Evolutionary conservation across 2,329 filamentous ascomycete species (phyloP).

Genomic region (Neonectria faginata): DNA sequence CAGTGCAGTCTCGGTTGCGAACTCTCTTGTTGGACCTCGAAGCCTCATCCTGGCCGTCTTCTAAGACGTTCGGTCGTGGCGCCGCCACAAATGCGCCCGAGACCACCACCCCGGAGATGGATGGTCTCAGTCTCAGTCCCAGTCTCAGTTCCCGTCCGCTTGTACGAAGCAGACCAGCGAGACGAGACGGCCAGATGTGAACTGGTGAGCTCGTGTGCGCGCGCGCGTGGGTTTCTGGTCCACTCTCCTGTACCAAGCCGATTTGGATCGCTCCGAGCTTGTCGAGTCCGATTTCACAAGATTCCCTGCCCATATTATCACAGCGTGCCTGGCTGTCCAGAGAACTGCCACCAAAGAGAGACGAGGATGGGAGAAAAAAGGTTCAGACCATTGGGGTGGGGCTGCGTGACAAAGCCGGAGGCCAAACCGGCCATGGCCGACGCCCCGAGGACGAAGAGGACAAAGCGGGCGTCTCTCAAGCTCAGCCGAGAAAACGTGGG

Average conservation of each 20-base stretch:
- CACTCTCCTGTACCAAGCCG: constrained; percentile 3
- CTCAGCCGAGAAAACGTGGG: constrained; percentile 12
- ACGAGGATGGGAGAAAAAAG: constrained; percentile 11
- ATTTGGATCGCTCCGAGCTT: constrained; percentile 2
- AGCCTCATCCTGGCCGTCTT: constrained; percentile 30
- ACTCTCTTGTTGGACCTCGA: constrained; percentile 35
- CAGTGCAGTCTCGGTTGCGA: constrained; percentile 23
- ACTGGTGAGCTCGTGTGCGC: neutral
- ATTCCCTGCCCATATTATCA: constrained; percentile 11
- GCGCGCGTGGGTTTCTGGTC: neutral
- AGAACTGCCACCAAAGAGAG: neutral
- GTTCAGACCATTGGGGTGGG: constrained; percentile 18
- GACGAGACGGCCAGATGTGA: neutral
- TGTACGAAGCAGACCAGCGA: neutral
- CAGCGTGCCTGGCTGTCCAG: neutral
- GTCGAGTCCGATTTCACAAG: constrained; percentile 6
- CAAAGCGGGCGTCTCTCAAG: constrained; percentile 23
- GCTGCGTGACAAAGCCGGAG: constrained; percentile 19
- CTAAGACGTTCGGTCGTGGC: constrained; percentile 43
- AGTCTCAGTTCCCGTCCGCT: constrained; percentile 3
- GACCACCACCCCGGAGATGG: constrained; percentile 26
- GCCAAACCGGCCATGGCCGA: constrained; percentile 27
- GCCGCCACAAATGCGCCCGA: constrained; percentile 42
- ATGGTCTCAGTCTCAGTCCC: constrained; percentile 30
- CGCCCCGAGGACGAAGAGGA: constrained; percentile 16